Base-by-base conservation (phyloP, 1,284 basidiomycete genomes). In the Fistulina hepatica region DNA sequence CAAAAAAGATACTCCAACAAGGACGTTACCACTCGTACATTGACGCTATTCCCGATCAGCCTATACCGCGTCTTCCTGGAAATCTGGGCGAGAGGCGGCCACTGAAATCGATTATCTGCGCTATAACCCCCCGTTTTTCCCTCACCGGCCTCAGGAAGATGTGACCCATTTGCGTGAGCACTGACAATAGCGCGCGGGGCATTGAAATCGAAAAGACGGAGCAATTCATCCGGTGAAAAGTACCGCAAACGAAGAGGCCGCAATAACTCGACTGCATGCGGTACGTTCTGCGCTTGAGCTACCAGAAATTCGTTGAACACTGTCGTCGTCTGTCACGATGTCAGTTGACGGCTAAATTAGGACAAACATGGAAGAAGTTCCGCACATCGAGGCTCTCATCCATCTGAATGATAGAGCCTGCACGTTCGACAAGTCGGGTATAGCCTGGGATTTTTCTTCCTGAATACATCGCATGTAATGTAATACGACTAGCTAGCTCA, bases 31-130 rank as follows among this genome's bases (percentile, higher is more conserved):
- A 84, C 81, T 39, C 63, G 62, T 3, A 85, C 78, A 56, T 85
- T 85, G 5, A 85, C 74, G 43, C 81, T 84, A 52, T 86, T 86
- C 16, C 83, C 83, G 43, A 86, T 76, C 20, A 85, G 57, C 31
- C 73, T 68, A 47, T 86, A 85, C 49, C 73, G 74, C 7, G 75
- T 72, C 54, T 80, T 84, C 1, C 48, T 65, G 3, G 77, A 75
- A 6, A 81, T 55, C 3, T 52, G 52, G 9, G 54, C 48, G n/a
- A n/a, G n/a, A n/a, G n/a, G n/a, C 3, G 81, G 81, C 81, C 81
- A 86, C 19, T 51, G 39, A 48, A 82, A 80, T 6, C 36, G 33
- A 3, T 43, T 31, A 7, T 50, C 42, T 10, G 43, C 30, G n/a
- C 40, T 13, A 31, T n/a, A n/a, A n/a, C n/a, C n/a, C n/a, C n/a